phyloP scores from a whole-genome alignment of 2,329 filamentous ascomycete species.

The Talaromyces marneffei region DNA sequence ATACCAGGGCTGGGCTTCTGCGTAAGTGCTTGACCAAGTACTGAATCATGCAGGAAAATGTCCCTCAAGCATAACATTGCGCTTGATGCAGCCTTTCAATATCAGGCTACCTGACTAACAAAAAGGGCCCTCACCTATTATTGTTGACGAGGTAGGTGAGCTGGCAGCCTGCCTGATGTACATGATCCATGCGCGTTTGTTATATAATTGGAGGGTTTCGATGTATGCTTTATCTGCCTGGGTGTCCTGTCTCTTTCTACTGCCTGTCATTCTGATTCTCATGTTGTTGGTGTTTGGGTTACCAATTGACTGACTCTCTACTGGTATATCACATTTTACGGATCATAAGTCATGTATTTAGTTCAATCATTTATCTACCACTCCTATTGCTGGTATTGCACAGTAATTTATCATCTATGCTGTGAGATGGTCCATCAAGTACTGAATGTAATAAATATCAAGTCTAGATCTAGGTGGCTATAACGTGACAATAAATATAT shows the following conservation, averaged over 20 bases:
- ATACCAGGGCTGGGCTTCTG: background rate
- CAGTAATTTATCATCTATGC: background rate
- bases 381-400: background rate
- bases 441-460: background rate
- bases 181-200: background rate
- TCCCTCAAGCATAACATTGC: background rate
- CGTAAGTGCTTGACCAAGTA: conserved; percentile 2
- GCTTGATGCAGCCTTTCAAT: background rate
- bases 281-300: conserved; percentile 7
- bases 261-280: background rate
- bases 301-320: background rate
- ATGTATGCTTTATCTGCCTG: background rate
- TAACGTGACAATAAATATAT: background rate
- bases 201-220: background rate
- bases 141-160: background rate
- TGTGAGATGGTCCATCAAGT: background rate
- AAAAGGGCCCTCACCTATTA: background rate
- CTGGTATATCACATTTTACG: conserved; percentile 1
- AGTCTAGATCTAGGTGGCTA: background rate
- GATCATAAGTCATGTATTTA: conserved; percentile 9
- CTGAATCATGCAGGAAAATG: background rate
- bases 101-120: background rate
- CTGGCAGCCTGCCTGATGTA: background rate
- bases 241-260: background rate
- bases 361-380: background rate